Base-by-base conservation (phyloP, 768 basidiomycete genomes). In the Lactifluus rugatus region DNA sequence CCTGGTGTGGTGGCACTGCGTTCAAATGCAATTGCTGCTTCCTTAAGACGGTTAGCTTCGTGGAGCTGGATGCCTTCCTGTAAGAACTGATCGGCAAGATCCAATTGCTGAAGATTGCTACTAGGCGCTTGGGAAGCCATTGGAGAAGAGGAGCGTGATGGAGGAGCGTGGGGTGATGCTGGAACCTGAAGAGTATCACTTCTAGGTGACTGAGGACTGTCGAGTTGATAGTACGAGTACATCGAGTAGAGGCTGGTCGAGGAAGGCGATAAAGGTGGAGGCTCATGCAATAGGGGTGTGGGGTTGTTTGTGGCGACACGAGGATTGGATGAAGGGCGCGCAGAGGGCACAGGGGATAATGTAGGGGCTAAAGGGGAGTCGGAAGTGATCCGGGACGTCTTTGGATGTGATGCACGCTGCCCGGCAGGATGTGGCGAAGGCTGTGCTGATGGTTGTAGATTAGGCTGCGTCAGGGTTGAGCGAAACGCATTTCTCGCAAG, bases 11-110 rank as follows among this genome's bases (percentile, higher is more conserved):
- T 87, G 11, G 89, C 89, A 47, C 84, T 82, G 70, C 78, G 79
- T 72, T 92, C 89, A 67, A 92, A 91, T 69, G 76, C 89, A 25
- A 69, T 66, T 0, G 87, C 89, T 11, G 85, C 84, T 64, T 88
- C 85, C 46, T 68, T 67, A 5, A 92, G 74, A 44, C 81, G 76
- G 67, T 89, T 84, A 31, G 82, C 80, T 69, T 90, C 85, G 65
- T 92, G 89, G 66, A 82, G 81, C 62, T 78, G 76, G 62, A 92
- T 92, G 5, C 89, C 89, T 10, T 88, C 74, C 61, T 85, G 83
- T 42, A 92, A 76, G 62, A 76, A 87, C 36, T 87, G 82, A 57
- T 86, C 79, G 2, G 89, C 76, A n/a, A 59, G 42, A 2, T 23
- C 58, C 34, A 10, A 14, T 80, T 81, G 44, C 65, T 46, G 26